Evolutionary conservation across 2,329 filamentous ascomycete genomes (phyloP), one percentile per base, ranked within the genome.

Genomic region (Talaromyces sp.): DNA sequence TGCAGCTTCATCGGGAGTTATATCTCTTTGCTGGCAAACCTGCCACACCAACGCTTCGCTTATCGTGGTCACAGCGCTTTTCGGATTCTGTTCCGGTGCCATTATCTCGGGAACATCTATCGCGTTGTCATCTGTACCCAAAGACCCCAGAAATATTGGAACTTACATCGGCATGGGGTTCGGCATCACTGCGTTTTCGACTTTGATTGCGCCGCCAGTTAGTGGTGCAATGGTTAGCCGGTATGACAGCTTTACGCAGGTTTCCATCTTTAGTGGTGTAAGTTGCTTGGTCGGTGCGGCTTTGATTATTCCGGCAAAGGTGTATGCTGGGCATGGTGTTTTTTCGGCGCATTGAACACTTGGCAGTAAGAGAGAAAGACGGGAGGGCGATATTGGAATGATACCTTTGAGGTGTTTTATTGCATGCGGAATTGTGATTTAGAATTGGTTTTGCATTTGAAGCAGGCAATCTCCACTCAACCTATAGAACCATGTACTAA

Each of bases 141-240:
- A 54, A n/a, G 61, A 69, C 8, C 41, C 65, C 3, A 60, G 65
- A 22, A 65, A 71, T 54, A 69, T 70, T 19, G 69, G 69, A 2
- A 69, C 69, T 15, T 68, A 70, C 37, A 49, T 70, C 45, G 69
- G 69, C 1, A 70, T 70, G 65, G 71, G 67, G 6, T 65, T 73
- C 43, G 69, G 72, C 1, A 50, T 83, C 1, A 73, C 74, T 3
- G 77, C 79, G 0, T 60, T 86, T 41, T 82, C 79, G 0, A 77
- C 76, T 3, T 69, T 87, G 37, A 76, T 84, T 3, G 84, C 82
- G 0, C 80, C 81, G 9, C 83, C 83, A 0, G 73, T 82, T 49
- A 81, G 78, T 62, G 82, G 82, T 5, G 78, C 75, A 0, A 72
- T 84, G 49, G 70, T 86, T 2, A 72, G 77, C 2, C 69, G 59